Base-by-base conservation (phyloP, 768 basidiomycete species). In the Russula sp. region DNA sequence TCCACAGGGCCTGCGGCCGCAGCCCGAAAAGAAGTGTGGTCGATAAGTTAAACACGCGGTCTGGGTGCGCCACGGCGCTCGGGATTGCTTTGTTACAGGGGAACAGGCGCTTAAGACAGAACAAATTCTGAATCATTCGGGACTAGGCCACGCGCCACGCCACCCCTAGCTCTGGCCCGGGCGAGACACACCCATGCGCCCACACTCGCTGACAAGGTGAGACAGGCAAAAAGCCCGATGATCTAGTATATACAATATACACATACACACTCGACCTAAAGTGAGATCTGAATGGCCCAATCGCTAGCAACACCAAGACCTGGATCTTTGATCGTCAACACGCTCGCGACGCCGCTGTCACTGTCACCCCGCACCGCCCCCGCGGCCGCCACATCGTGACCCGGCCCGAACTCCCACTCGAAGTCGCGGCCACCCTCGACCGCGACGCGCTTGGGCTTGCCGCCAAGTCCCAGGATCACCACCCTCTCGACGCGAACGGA, bases 401-500 rank as follows among this genome's bases (percentile, higher is more conserved):
- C 91, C 6, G 79, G 76, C 20, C 73, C 76, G 71, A 80, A 97
- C 58, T 82, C 81, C 84, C 87, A 98, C 47, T 82, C 79, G 61
- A 94, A 74, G 50, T 81, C 81, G 37, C 57, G 70, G 37, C 78
- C 79, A 50, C 20, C 76, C 65, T 80, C 79, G 44, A 80, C 70
- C 68, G 76, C 82, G 34, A 95, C 85, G 52, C 76, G 79, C 51
- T 71, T 76, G 3, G 95, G 95, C 72, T 82, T 83, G 35, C 62
- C 70, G 20, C 74, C 71, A 63, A 97, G 74, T 2, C 96, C 96
- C 5, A 93, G 73, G 4, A 98, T 78, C 49, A 95, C 79, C 27
- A 98, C 72, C 74, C 85, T 84, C 75, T 96, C 94, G 18, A 98
- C 85, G 53, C 87, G 77, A 61, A 98, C 93, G 47, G 80, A 77